These are phyloP conservation scores for Inonotus hispidus DNA, from an alignment of 1,284 basidiomycete species.

Conservation along the genomic window DNA sequence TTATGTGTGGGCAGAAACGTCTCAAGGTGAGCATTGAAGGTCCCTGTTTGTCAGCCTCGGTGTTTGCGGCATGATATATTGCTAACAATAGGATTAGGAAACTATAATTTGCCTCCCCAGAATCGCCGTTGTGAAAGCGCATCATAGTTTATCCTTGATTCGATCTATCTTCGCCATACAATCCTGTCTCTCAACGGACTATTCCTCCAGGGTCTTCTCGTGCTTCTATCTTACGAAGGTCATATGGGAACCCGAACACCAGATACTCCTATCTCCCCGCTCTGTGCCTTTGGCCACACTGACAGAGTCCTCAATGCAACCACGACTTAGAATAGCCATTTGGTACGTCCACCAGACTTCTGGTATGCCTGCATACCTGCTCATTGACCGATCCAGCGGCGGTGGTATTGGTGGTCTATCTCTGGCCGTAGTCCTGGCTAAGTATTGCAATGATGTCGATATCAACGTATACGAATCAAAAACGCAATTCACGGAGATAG, in stretches of 20 bases:
- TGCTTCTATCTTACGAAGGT: not conserved
- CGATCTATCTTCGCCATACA: too few relatives aligned
- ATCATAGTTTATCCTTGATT: too few relatives aligned
- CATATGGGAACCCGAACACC: not conserved
- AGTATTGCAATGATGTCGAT: conserved; percentile 25
- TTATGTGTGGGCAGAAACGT: too few relatives aligned
- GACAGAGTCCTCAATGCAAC: not conserved
- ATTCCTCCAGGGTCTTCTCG: not conserved
- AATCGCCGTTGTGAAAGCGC: too few relatives aligned
- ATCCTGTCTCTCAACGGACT: too few relatives aligned
- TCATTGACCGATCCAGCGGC: conserved; percentile 25
- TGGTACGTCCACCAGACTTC: not conserved
- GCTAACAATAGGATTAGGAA: too few relatives aligned
- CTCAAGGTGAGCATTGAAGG: too few relatives aligned
- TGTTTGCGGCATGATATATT: too few relatives aligned
- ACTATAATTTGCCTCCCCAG: too few relatives aligned
- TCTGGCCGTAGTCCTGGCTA: conserved; percentile 31
- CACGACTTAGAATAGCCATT: conserved; percentile 8
- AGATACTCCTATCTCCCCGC: not conserved
- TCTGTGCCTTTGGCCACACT: not conserved
- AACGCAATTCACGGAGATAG: conserved; percentile 31
- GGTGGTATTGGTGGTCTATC: conserved; percentile 35
- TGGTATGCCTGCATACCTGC: not conserved
- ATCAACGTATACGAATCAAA: conserved; percentile 34
- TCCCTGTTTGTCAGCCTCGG: too few relatives aligned